A percentile compares a stretch with the other conserved stretches of the same genome.
Evolutionary conservation across 768 basidiomycete genomes (phyloP).

Genomic region (Holtermannia corniformis): DNA sequence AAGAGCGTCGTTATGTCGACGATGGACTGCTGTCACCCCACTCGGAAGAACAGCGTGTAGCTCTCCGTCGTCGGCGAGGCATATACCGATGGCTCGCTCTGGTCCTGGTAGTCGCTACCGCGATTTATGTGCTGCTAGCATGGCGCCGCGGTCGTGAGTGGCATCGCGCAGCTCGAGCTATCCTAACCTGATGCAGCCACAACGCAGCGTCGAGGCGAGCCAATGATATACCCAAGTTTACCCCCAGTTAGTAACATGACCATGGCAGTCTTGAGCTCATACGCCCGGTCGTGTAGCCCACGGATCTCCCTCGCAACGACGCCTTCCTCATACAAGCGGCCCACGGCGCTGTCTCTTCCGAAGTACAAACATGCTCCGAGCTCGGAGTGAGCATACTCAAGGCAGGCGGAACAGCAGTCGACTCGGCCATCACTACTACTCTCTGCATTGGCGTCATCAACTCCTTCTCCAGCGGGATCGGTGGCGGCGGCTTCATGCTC

Average conservation of each 20-base stretch:
- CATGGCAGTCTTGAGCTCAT: background rate
- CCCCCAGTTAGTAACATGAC: background rate
- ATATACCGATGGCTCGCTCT: background rate
- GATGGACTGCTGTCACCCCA: background rate
- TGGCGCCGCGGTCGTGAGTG: no score
- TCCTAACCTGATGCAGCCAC: background rate
- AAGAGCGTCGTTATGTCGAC: background rate
- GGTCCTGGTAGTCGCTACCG: background rate
- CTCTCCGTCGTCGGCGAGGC: background rate
- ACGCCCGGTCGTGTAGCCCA: slow-evolving; percentile 26
- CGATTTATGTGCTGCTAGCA: background rate
- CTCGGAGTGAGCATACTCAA: slow-evolving; percentile 69
- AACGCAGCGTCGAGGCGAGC: background rate
- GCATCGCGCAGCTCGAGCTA: background rate
- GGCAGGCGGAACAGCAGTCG: slow-evolving; percentile 79
- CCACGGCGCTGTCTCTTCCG: slow-evolving; percentile 78
- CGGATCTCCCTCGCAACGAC: slow-evolving; percentile 46
- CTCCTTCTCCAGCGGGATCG: slow-evolving; percentile 64
- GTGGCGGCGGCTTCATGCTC: slow-evolving; percentile 41
- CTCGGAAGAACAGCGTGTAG: background rate
- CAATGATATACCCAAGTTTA: background rate
- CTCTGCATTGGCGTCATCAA: slow-evolving; percentile 63
- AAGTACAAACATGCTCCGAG: slow-evolving; percentile 74
- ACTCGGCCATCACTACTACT: slow-evolving; percentile 69
- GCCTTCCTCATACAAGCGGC: slow-evolving; percentile 55